Conservation (phyloP, 192 early-diverging fungal species). For the Rhizoclosmatium sp. region DNA sequence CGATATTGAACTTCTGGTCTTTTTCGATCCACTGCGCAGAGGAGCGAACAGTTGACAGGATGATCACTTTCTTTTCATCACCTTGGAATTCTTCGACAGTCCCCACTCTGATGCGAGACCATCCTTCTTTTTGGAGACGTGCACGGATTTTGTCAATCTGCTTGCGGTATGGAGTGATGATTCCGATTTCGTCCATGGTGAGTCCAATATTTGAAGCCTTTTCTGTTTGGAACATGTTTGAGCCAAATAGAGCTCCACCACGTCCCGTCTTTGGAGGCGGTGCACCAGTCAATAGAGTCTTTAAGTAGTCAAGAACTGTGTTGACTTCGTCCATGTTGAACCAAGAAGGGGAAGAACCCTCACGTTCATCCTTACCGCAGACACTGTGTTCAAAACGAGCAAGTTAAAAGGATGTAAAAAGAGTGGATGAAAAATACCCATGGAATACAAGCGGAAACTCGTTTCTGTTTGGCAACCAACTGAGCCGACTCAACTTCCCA, state of each 20-base stretch:
- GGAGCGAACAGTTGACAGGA: slow-evolving; percentile 45
- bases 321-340: slow-evolving; percentile 39
- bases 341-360: slow-evolving; percentile 37
- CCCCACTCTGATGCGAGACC: slow-evolving; percentile 31
- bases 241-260: neutral
- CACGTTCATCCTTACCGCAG: slow-evolving; percentile 38
- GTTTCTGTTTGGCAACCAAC: slow-evolving; percentile 24
- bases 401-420: no score
- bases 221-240: slow-evolving; percentile 6
- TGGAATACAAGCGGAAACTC: slow-evolving; percentile 43
- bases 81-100: slow-evolving; percentile 55
- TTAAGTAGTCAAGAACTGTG: slow-evolving; percentile 27
- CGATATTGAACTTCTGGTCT: slow-evolving; percentile 40
- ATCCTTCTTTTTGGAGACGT: slow-evolving; percentile 36
- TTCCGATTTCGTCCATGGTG: slow-evolving; percentile 38
- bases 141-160: slow-evolving; percentile 44
- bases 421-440: slow-evolving; percentile 8
- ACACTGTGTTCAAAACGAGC: neutral
- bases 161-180: slow-evolving; percentile 48
- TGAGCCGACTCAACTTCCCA: neutral
- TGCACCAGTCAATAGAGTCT: slow-evolving; percentile 4
- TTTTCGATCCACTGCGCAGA: slow-evolving; percentile 25
- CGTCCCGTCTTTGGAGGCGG: neutral
- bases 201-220: slow-evolving; percentile 13
- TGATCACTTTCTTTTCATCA: slow-evolving; percentile 39